Evolutionary conservation across 768 basidiomycete species (phyloP), one percentile per base, ranked within the genome.

Genomic region (Leccinum boreale): DNA sequence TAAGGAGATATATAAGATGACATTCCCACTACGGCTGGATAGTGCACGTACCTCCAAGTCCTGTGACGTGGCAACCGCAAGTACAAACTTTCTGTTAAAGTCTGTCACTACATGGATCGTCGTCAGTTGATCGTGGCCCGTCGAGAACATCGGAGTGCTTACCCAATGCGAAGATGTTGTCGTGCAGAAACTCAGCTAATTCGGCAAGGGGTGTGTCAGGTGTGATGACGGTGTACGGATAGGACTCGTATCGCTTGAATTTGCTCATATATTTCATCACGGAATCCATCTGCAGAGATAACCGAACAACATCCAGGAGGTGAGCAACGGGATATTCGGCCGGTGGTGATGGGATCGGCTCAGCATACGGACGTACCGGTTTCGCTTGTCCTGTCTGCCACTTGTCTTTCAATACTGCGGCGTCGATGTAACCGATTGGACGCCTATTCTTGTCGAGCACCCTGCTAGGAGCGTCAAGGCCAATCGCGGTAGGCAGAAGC

Each of bases 401-500:
- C 66, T 85, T 85, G 31, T 78, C 67, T 74, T 93, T 95, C 58
- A 96, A 75, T 4, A 75, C 75, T 1, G 86, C 78, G 36, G 93
- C 87, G 61, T 94, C 89, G 50, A 97, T 75, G 62, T 95, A 95
- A 5, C 94, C 94, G 19, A 96, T 72, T 5, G 90, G 92, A 65
- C 82, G 83, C 48, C 90, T 81, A 28, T 81, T 77, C 54, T 77
- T 78, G 65, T 89, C 86, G 28, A 97, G 79, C 0, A 96, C 89
- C 2, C 93, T 96, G 51, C 12, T 4, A 33, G 45, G 44, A 47
- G 54, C 3, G n/a, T 31, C n/a, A 45, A 1, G 19, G 46, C 39
- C 31, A 7, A 56, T 31, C n/a, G 42, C 12, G 12, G 49, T 19
- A 44, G 36, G 15, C 55, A 44, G 42, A 49, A 29, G n/a, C 10